Percentiles rank a stretch among this genome's conserved stretches.
phyloP scores from a whole-genome alignment of 495 filamentous ascomycete genomes.

The Neurospora cerealis region DNA sequence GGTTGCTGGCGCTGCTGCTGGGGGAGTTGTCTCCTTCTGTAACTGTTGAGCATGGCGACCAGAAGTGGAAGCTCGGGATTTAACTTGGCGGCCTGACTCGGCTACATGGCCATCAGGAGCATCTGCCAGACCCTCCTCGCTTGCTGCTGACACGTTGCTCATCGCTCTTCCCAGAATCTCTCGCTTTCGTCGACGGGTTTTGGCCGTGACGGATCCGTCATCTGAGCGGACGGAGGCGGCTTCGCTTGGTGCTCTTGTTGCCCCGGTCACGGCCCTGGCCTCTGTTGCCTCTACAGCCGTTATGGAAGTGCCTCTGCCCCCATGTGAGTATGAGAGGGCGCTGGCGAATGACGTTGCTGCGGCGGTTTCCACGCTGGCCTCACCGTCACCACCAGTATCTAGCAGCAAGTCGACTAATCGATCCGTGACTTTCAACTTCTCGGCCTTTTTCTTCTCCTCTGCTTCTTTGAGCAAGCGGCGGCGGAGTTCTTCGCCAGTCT shows the following conservation, averaged over 20 bases:
- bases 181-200: conserved; percentile 24
- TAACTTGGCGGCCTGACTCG: neutral
- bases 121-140: conserved; percentile 10
- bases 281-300: conserved; percentile 2
- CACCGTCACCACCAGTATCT: neutral
- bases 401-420: neutral
- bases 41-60: neutral
- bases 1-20: neutral
- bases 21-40: neutral
- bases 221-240: neutral
- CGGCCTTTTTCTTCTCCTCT: neutral
- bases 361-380: neutral
- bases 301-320: conserved; percentile 1
- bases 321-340: neutral
- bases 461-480: neutral
- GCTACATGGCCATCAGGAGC: conserved; percentile 2
- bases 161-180: conserved; percentile 40
- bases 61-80: neutral
- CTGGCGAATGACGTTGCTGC: neutral
- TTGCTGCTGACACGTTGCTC: conserved; percentile 39
- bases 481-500: neutral
- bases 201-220: neutral
- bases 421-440: neutral
- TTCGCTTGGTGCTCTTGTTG: neutral
- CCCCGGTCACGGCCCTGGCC: neutral